A percentile compares a stretch with the other conserved stretches of the same genome.
Conservation (phyloP, 768 basidiomycete genomes). For the Sistotremastrum suecicum region DNA sequence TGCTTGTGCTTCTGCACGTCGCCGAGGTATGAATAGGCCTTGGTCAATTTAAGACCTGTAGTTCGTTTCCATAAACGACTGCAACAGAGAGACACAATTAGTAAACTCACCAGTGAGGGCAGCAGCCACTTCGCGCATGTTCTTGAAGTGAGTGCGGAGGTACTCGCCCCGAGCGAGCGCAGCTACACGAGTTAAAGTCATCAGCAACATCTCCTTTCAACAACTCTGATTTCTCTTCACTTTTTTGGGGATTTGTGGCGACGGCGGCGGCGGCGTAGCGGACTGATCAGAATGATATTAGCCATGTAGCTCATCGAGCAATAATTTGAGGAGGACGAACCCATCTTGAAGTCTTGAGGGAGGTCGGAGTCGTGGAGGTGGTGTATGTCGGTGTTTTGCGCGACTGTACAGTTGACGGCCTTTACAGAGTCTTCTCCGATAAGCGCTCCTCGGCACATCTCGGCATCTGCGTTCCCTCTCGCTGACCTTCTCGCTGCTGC, state of each 20-base stretch:
- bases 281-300: constrained; percentile 33
- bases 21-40: constrained; percentile 88
- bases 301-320: background rate
- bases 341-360: constrained; percentile 26
- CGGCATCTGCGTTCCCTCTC: no score
- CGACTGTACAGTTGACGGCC: no score
- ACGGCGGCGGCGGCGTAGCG: constrained; percentile 86
- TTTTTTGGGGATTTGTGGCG: constrained; percentile 91
- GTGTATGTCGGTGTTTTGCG: no score
- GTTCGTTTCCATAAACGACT: background rate
- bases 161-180: constrained; percentile 91
- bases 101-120: constrained; percentile 63
- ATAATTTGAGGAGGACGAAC: constrained; percentile 12
- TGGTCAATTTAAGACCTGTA: constrained; percentile 82
- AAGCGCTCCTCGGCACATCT: no score
- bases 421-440: no score
- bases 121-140: constrained; percentile 98
- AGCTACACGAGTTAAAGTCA: constrained; percentile 31
- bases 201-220: constrained; percentile 7
- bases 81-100: background rate
- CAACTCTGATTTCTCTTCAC: constrained; percentile 29
- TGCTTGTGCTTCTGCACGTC: constrained; percentile 96
- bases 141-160: constrained; percentile 99
- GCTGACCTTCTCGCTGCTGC: no score
- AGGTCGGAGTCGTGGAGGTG: background rate